Evolutionary conservation across 169 alveolate genomes (phyloP).

Genomic region (Cyclospora cayetanensis): DNA sequence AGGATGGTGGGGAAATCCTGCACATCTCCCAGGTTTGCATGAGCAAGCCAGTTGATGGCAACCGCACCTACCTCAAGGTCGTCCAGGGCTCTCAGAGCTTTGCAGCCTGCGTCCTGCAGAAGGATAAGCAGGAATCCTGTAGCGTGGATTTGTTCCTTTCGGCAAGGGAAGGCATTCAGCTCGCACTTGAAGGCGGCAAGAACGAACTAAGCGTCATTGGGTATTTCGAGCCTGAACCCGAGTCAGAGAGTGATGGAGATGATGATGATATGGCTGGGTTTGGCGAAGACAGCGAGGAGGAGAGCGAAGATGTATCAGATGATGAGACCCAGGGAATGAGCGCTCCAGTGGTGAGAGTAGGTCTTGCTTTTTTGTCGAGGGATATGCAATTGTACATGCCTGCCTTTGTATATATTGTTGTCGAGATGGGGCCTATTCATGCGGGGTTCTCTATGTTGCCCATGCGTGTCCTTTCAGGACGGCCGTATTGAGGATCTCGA

Average conservation of each 20-base stretch:
- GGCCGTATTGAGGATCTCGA: neutral
- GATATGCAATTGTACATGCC: too few relatives aligned
- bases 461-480: too few relatives aligned
- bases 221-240: constrained; percentile 89
- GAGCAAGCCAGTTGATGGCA: constrained; percentile 87
- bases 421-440: too few relatives aligned
- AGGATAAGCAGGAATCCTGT: constrained; percentile 88
- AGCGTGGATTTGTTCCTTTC: constrained; percentile 88
- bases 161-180: constrained; percentile 82
- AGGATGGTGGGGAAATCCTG: constrained; percentile 54
- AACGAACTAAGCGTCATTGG: constrained; percentile 89
- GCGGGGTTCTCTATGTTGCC: too few relatives aligned
- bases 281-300: constrained; percentile 85
- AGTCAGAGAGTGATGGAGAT: constrained; percentile 51
- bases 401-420: too few relatives aligned
- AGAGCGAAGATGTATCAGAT: constrained; percentile 56
- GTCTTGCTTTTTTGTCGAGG: too few relatives aligned
- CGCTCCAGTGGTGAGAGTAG: constrained; percentile 1
- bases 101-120: constrained; percentile 87
- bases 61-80: constrained; percentile 87
- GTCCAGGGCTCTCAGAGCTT: constrained; percentile 85
- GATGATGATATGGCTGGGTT: constrained; percentile 76
- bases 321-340: constrained; percentile 15
- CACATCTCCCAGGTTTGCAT: constrained; percentile 82
- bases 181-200: constrained; percentile 87